Evolutionary conservation across 441 rosid species (phyloP).

Genomic region (Pelargonium australe): DNA sequence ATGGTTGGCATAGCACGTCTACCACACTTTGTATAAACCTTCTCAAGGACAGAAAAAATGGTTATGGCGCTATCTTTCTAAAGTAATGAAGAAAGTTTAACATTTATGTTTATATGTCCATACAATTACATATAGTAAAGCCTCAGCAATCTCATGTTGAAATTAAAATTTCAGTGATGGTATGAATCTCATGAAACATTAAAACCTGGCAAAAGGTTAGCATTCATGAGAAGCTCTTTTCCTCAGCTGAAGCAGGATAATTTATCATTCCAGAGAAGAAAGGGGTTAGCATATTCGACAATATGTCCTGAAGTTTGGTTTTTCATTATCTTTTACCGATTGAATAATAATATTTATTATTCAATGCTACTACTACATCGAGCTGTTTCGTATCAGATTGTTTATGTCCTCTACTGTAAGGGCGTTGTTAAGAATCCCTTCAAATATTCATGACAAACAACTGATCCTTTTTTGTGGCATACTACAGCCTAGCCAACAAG

Average conservation of each 20-base stretch:
- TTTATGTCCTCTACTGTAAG: neutral
- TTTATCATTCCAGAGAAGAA: neutral
- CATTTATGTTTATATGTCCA: neutral
- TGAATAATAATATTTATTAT: neutral
- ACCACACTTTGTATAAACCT: slow-evolving; percentile 92
- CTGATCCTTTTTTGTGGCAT: neutral
- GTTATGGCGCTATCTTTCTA: neutral
- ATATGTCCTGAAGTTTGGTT: neutral
- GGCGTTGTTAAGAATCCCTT: neutral
- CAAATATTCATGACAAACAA: slow-evolving; percentile 2
- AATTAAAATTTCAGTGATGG: neutral
- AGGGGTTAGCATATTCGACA: neutral
- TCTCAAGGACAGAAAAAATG: slow-evolving; percentile 18
- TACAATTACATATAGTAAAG: neutral
- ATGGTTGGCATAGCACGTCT: slow-evolving; percentile 93
- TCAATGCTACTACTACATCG: neutral
- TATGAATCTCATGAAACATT: too few relatives aligned
- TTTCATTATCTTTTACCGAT: neutral
- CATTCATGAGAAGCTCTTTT: neutral
- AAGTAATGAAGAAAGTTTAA: neutral
- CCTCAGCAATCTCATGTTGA: neutral
- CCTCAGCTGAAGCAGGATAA: neutral
- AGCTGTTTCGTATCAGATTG: neutral
- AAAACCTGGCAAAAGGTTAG: neutral
- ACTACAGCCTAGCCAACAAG: slow-evolving; percentile 3